phyloP scores from a whole-genome alignment of 2,329 filamentous ascomycete genomes.

The Aspergillus jensenii region DNA sequence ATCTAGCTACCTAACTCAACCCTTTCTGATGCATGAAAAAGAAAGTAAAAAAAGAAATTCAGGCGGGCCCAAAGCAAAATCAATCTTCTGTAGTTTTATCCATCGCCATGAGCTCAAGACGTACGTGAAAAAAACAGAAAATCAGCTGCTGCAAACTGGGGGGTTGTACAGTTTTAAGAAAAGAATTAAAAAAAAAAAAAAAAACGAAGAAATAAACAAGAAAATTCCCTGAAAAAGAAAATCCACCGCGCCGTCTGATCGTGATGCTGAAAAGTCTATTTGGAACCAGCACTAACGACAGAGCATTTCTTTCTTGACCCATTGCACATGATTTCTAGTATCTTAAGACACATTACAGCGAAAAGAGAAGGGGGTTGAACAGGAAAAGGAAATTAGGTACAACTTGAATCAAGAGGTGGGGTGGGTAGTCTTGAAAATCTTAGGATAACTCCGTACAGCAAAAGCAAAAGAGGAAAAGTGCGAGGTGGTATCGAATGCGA shows the following conservation, averaged over 20 bases:
- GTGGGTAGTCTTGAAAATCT: slow-evolving; percentile 5
- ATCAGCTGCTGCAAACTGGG: background rate
- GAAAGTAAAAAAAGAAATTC: background rate
- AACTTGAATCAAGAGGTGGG: slow-evolving; percentile 6
- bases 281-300: slow-evolving; percentile 30
- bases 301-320: slow-evolving; percentile 27
- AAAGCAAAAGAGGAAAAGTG: background rate
- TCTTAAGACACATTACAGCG: slow-evolving; percentile 14
- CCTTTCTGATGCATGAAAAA: background rate
- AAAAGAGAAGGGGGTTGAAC: slow-evolving; percentile 6
- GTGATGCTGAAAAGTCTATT: slow-evolving; percentile 29
- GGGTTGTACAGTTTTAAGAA: slow-evolving; percentile 1
- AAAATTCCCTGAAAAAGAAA: slow-evolving; percentile 5
- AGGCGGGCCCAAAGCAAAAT: background rate
- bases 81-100: slow-evolving; percentile 5
- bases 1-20: background rate
- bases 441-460: background rate
- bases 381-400: slow-evolving; percentile 11
- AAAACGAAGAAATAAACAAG: background rate
- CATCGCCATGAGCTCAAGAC: background rate
- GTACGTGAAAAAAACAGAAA: background rate
- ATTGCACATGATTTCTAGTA: slow-evolving; percentile 29
- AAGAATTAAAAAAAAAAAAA: background rate
- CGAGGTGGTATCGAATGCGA: background rate
- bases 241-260: slow-evolving; percentile 19